Evolutionary conservation across 2,329 filamentous ascomycete genomes (phyloP).

Genomic region (Diaporthe australafricana): DNA sequence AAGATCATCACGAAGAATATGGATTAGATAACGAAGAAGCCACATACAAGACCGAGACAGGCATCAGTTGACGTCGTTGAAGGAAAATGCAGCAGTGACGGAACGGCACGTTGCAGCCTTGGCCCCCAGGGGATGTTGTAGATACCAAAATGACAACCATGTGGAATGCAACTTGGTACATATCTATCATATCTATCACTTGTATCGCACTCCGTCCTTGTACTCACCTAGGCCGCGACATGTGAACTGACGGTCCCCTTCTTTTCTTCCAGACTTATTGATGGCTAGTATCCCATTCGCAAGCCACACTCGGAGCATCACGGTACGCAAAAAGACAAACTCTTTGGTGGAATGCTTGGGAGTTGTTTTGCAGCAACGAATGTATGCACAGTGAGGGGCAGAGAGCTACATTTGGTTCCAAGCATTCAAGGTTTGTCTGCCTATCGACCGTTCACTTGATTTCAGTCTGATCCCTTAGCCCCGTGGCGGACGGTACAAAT

Average conservation of each 20-base stretch:
- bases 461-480: not conserved
- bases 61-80: not conserved
- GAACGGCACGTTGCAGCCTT: not conserved
- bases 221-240: too few relatives aligned
- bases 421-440: not conserved
- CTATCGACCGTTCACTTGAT: not conserved
- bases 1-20: conserved; percentile 17
- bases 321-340: not conserved
- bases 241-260: too few relatives aligned
- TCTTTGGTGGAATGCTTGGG: not conserved
- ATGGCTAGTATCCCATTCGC: not conserved
- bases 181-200: not conserved
- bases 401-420: not conserved
- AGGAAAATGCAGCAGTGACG: not conserved
- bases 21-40: conserved; percentile 27
- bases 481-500: not conserved
- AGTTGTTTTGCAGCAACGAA: not conserved
- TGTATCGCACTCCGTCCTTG: not conserved
- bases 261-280: too few relatives aligned
- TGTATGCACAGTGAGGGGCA: not conserved
- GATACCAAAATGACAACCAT: conserved; percentile 23
- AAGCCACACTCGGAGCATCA: not conserved
- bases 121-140: conserved; percentile 8
- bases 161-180: not conserved
- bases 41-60: not conserved